Base-by-base conservation (phyloP, 2,329 filamentous ascomycete genomes). In the Cyphellophora attinorum region DNA sequence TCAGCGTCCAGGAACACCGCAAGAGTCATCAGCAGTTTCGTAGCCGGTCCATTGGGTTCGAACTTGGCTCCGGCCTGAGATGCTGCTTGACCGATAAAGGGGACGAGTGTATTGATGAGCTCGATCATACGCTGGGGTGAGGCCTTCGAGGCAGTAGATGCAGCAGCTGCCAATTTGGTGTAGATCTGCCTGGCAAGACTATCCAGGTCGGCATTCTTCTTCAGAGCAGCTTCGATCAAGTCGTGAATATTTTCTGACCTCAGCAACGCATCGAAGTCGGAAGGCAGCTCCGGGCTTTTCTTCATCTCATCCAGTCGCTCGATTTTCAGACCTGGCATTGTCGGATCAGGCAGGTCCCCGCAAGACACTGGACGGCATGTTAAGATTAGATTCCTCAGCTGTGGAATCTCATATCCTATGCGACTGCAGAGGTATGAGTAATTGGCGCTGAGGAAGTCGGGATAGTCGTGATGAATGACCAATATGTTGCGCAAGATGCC, bases 391-490 rank as follows among this genome's bases (percentile, higher is more conserved):
- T 96, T 95, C 46, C 88, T 77, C 34, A 95, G 68, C 58, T 96
- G 91, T 11, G 80, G 79, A 59, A 85, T 91, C 51, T 91, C 81
- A 33, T 78, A 74, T 2, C 88, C 84, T 38, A 96, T 81, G 51
- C 76, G 77, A 48, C 82, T 79, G 61, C 81, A 86, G 34, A 98
- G 74, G 47, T 77, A 75, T 47, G 84, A 76, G 53, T 93, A 84
- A 56, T 93, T 85, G 49, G 88, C 84, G 5, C 84, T 81, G 27
- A 98, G 64, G 58, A 94, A 98, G 37, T 95, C 86, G 0, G 89
- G 83, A 59, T 85, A 96, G 57, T 98, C 91, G 53, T 96, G 91
- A 48, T 94, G 84, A 34, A 98, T 65, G 34, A 93, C 73, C 19
- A 93, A 65, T 35, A 96, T 64, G 40, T 95, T 74, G 52, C 93